phyloP scores from a whole-genome alignment of 768 basidiomycete genomes.

The Leccinum longicurvipes region DNA sequence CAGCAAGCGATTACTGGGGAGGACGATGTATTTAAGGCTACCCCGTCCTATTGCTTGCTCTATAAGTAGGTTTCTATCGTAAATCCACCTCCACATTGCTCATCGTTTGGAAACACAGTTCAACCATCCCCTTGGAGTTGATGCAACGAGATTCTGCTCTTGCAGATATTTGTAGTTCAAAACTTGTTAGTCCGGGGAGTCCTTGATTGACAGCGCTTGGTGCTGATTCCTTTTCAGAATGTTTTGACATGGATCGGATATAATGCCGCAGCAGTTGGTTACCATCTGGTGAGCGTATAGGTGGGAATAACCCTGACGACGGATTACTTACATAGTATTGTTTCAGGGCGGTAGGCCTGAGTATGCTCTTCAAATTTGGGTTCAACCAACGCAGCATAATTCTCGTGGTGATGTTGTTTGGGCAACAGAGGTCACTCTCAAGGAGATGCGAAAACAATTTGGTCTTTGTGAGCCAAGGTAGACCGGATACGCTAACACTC shows the following conservation, averaged over 20 bases:
- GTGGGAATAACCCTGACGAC: neutral
- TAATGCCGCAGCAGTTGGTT: constrained; percentile 20
- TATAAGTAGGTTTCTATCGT: constrained; percentile 39
- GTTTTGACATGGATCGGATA: constrained; percentile 21
- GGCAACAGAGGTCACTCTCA: constrained; percentile 32
- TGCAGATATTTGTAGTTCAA: constrained; percentile 24
- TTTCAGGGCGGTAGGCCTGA: constrained; percentile 39
- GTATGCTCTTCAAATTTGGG: constrained; percentile 29
- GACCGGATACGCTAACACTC: neutral
- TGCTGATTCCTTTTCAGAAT: constrained; percentile 10
- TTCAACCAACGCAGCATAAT: constrained; percentile 25
- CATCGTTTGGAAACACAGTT: constrained; percentile 25
- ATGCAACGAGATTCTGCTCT: constrained; percentile 43
- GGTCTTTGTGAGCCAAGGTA: constrained; percentile 39
- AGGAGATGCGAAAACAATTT: constrained; percentile 30
- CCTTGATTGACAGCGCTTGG: neutral
- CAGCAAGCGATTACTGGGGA: constrained; percentile 32
- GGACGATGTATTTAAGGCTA: constrained; percentile 26
- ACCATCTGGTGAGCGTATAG: constrained; percentile 18
- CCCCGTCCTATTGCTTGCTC: constrained; percentile 32
- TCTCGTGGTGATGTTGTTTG: constrained; percentile 31
- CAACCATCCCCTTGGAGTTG: constrained; percentile 37
- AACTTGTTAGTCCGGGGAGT: constrained; percentile 11
- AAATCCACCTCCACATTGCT: neutral
- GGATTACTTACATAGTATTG: neutral